Evolutionary conservation across 371 early-diverging fungal genomes (phyloP), one percentile per base, ranked within the genome.

Genomic region (Apophysomyces sp.): DNA sequence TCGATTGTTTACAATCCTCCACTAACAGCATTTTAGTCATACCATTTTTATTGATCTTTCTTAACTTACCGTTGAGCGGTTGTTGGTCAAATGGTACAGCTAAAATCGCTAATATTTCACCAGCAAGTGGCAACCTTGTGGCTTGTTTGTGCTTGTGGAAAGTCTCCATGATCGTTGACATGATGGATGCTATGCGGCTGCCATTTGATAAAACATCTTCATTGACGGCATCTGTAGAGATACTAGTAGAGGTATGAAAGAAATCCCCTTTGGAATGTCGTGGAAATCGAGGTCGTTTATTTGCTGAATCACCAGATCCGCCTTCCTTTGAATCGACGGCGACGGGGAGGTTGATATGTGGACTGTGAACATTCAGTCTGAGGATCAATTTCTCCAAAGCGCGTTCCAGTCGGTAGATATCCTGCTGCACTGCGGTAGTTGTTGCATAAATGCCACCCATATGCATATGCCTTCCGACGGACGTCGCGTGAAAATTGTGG

Each of bases 381-480:
- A 57, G 51, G 15, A 80, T 49, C 0, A 80, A 15, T 30, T 76
- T 75, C n/a, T 72, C 70, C 8, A 80, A 39, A 36, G 72, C 74
- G 26, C 80, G 66, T 59, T 80, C 77, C 13, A 80, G 54, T 26
- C 69, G 68, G 49, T 74, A 76, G 21, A 76, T 80, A 30, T 80
- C 78, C 51, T 77, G 78, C 31, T 77, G 81, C 4, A 73, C 81
- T 8, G 72, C 72, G 2, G 81, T 80, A 0, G 76, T 77, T 1
- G 81, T 67, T 28, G 74, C 74, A 64, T 68, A 68, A 30, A 71
- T 71, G 18, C 64, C 70, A 29, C 73, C 69, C 21, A 66, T 67
- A 8, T 34, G 58, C 12, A 67, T 61, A 41, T 61, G 69, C 9
- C 67, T 18, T 39, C 39, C 58, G 58, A 21, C 18, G 13, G 41